Evolutionary conservation across 2,329 filamentous ascomycete species (phyloP), one percentile per base, ranked within the genome.

Genomic region (Magnaporthales sp.): DNA sequence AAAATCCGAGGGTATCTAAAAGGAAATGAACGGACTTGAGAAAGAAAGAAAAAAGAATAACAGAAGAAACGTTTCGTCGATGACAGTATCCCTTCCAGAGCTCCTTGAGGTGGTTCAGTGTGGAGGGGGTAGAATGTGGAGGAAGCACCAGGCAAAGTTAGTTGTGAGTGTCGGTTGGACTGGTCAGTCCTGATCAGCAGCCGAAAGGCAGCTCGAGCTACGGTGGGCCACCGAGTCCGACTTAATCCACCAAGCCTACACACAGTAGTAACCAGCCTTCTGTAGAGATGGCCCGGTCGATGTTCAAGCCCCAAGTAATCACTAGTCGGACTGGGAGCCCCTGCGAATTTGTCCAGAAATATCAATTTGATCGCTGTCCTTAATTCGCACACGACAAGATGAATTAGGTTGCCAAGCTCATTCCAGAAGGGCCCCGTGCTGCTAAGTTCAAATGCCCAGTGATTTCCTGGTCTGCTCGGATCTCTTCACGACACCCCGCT

Each of bases 1-100:
- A 58, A 26, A 58, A 74, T 78, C 22, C n/a, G 54, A 58, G 81
- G 63, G 79, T 84, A 73, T 73, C 72, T 73, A 68, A 69, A 72
- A 69, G 67, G 66, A 65, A 58, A 51, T 51, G 38, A 51, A 51
- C 38, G 38, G 38, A 51, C 38, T 51, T 51, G 54, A 27, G 11
- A 15, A 27, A 26, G 32, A 38, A 38, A 38, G 9, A 56, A 27
- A 58, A 72, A 70, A 68, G 68, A 69, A 69, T 64, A 64, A 67
- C 64, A 66, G 66, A 69, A 69, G 68, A 69, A 67, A 68, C 56
- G 56, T 22, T 66, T 64, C 71, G 70, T 68, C 70, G 70, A 71
- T 69, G 72, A 69, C 70, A 70, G 69, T 68, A 70, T 70, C 71
- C 72, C 72, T 72, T 73, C 70, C 70, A 63, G 67, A 67, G 60